Conservation (phyloP, 345 rosid species). For the Aurinia saxatilis region DNA sequence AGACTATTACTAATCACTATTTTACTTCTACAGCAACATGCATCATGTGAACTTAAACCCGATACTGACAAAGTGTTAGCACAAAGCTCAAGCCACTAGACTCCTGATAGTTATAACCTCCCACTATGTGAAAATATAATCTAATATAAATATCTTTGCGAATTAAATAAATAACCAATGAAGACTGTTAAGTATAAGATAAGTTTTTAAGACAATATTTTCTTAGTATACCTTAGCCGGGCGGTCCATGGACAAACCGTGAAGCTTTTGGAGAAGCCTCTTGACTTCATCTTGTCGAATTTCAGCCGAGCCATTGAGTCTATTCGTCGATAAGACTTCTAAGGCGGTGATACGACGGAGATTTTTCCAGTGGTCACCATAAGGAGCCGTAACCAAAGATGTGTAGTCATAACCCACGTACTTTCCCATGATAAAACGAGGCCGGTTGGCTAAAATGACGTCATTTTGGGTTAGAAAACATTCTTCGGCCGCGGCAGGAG, state of each 20-base stretch:
- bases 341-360: conserved; percentile 28
- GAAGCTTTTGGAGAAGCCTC: conserved; percentile 24
- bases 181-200: background rate
- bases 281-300: conserved; percentile 27
- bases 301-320: conserved; percentile 23
- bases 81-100: too few relatives aligned
- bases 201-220: background rate
- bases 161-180: background rate
- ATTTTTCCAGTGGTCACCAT: conserved; percentile 31
- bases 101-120: too few relatives aligned
- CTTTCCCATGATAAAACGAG: conserved; percentile 17
- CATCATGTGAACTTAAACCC: too few relatives aligned
- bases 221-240: conserved; percentile 11
- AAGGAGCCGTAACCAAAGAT: conserved; percentile 18
- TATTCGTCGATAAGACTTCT: conserved; percentile 19
- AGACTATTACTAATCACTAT: too few relatives aligned
- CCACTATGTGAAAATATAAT: background rate
- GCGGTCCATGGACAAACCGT: conserved; percentile 5
- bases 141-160: background rate
- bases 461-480: conserved; percentile 25
- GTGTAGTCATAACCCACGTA: conserved; percentile 24
- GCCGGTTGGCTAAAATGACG: conserved; percentile 23
- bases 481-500: conserved; percentile 22
- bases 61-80: too few relatives aligned
- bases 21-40: too few relatives aligned